Percentiles rank a stretch among this genome's conserved stretches.
Evolutionary conservation across 2,329 filamentous ascomycete genomes (phyloP).

Genomic region (Pleoardoris graminearum): DNA sequence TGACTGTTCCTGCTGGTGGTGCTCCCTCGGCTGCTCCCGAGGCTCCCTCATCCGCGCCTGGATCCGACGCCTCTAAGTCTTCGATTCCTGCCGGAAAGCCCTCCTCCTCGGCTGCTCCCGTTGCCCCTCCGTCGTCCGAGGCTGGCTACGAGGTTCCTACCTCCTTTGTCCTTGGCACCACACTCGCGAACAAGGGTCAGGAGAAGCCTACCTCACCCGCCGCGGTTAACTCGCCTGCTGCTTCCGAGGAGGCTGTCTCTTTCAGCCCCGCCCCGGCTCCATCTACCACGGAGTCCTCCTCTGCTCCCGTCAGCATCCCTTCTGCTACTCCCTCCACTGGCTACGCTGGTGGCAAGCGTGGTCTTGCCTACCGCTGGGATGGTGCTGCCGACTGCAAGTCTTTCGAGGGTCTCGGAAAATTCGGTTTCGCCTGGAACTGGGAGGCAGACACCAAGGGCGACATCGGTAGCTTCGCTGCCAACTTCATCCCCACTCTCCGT

Average conservation of each 20-base stretch:
- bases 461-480: conserved; percentile 46
- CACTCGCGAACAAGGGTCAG: neutral
- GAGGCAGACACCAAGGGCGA: conserved; percentile 46
- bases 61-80: neutral
- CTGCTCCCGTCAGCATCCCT: conserved; percentile 19
- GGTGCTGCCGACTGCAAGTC: conserved; percentile 55
- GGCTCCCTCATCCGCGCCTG: conserved; percentile 19
- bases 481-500: conserved; percentile 63
- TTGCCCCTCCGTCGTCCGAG: conserved; percentile 11
- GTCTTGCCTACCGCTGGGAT: conserved; percentile 65
- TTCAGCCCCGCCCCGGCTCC: conserved; percentile 4
- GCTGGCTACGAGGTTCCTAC: neutral
- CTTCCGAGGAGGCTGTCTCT: neutral
- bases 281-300: conserved; percentile 16
- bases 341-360: conserved; percentile 60
- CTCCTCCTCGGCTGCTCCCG: conserved; percentile 19
- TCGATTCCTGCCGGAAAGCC: neutral
- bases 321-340: conserved; percentile 26
- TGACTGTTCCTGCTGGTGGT: conserved; percentile 43
- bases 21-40: conserved; percentile 12
- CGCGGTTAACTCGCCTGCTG: conserved; percentile 1
- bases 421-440: conserved; percentile 73
- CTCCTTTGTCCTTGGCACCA: neutral
- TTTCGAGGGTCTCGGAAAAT: conserved; percentile 53
- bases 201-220: neutral